phyloP scores from a whole-genome alignment of 371 early-diverging fungal species.

The Actinomucor elegans region DNA sequence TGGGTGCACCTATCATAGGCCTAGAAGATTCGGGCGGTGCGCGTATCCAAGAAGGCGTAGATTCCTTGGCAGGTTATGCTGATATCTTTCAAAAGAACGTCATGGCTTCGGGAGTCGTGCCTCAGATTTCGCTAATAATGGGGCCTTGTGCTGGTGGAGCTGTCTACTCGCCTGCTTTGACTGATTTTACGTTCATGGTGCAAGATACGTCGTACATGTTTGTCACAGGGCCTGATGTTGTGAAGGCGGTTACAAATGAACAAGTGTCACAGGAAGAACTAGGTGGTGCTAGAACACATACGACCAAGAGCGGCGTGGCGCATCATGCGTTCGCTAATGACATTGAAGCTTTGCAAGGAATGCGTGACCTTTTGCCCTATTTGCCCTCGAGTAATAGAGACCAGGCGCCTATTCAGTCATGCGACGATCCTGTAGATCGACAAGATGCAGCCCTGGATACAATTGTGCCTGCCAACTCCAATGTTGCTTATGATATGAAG shows the following conservation, averaged over 20 bases:
- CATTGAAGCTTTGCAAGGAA: constrained; percentile 86
- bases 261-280: constrained; percentile 93
- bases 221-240: constrained; percentile 97
- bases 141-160: constrained; percentile 98
- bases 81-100: constrained; percentile 96
- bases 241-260: constrained; percentile 95
- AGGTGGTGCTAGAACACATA: constrained; percentile 94
- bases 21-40: constrained; percentile 98
- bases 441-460: constrained; percentile 83
- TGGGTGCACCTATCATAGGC: constrained; percentile 95
- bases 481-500: constrained; percentile 96
- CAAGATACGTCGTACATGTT: constrained; percentile 94
- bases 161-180: constrained; percentile 96
- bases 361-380: constrained; percentile 88
- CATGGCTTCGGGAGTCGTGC: constrained; percentile 91
- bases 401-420: constrained; percentile 62
- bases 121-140: constrained; percentile 96
- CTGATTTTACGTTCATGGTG: constrained; percentile 97
- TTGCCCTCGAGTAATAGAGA: constrained; percentile 86
- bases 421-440: constrained; percentile 72
- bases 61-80: constrained; percentile 94
- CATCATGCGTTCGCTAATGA: constrained; percentile 94
- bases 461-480: constrained; percentile 87
- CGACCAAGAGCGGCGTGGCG: constrained; percentile 88
- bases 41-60: constrained; percentile 97